Conservation (phyloP, 352 stramenopile genomes). For the Globisporangium spiculum region DNA sequence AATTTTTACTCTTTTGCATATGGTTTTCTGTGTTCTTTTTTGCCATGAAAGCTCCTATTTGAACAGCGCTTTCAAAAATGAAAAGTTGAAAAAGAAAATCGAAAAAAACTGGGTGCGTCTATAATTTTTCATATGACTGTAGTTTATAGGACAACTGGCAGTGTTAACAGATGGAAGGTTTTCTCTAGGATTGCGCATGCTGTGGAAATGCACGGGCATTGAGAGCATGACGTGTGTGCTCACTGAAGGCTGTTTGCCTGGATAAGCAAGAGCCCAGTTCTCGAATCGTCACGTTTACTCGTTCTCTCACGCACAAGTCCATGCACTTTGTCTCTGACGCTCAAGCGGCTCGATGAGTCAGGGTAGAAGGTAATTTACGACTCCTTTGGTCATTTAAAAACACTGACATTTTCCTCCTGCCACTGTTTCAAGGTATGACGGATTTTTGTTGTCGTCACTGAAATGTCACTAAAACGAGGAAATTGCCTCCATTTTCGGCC, state of each 20-base stretch:
- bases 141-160: background rate
- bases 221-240: background rate
- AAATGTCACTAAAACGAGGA: constrained; percentile 10
- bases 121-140: background rate
- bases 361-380: background rate
- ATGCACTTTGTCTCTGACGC: background rate
- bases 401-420: background rate
- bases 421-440: background rate
- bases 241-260: background rate
- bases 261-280: background rate
- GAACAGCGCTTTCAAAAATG: too few species aligned
- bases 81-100: too few species aligned
- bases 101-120: too few species aligned
- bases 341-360: background rate
- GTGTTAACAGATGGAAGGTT: background rate
- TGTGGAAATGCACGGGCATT: background rate
- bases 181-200: background rate
- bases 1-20: too few species aligned
- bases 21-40: too few species aligned
- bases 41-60: too few species aligned
- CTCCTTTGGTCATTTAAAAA: background rate
- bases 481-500: background rate
- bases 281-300: background rate
- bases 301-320: background rate
- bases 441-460: background rate